Conservation (phyloP, 2,329 filamentous ascomycete genomes). For the Gaeumannomyces tritici region DNA sequence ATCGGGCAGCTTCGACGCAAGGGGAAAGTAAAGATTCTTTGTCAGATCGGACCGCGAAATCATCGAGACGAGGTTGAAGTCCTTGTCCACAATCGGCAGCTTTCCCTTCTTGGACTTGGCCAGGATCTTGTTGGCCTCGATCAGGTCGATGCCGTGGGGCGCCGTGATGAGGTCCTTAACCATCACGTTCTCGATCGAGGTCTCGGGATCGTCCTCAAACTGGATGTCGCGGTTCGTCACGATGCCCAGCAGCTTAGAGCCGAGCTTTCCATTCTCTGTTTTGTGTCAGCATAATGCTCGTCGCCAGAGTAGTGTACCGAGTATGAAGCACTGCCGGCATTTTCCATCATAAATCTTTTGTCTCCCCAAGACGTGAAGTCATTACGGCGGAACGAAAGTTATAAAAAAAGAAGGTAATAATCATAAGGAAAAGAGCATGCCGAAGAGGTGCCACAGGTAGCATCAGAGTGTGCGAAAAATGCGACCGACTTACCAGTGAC, state of each 20-base stretch:
- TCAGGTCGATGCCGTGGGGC: slow-evolving; percentile 67
- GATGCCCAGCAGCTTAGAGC: slow-evolving; percentile 93
- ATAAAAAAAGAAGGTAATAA: slow-evolving; percentile 67
- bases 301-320: not conserved
- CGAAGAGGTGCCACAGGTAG: slow-evolving; percentile 8
- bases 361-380: slow-evolving; percentile 82
- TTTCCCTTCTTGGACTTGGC: slow-evolving; percentile 98
- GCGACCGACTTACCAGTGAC: slow-evolving; percentile 74
- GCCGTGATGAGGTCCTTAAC: slow-evolving; percentile 89
- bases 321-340: slow-evolving; percentile 1
- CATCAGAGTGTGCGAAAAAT: not conserved
- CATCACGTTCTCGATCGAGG: slow-evolving; percentile 84
- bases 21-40: slow-evolving; percentile 96
- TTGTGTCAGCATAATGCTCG: slow-evolving; percentile 23
- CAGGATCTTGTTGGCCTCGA: slow-evolving; percentile 87
- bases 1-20: slow-evolving; percentile 90
- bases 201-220: slow-evolving; percentile 70
- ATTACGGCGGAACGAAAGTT: slow-evolving; percentile 99
- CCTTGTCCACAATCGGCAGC: slow-evolving; percentile 79
- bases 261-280: slow-evolving; percentile 80
- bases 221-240: slow-evolving; percentile 97
- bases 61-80: slow-evolving; percentile 81
- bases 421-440: slow-evolving; percentile 43
- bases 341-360: slow-evolving; percentile 37
- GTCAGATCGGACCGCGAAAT: slow-evolving; percentile 91